Evolutionary conservation across 1,284 basidiomycete species (phyloP).

Genomic region (Ustilago shanxiensis): DNA sequence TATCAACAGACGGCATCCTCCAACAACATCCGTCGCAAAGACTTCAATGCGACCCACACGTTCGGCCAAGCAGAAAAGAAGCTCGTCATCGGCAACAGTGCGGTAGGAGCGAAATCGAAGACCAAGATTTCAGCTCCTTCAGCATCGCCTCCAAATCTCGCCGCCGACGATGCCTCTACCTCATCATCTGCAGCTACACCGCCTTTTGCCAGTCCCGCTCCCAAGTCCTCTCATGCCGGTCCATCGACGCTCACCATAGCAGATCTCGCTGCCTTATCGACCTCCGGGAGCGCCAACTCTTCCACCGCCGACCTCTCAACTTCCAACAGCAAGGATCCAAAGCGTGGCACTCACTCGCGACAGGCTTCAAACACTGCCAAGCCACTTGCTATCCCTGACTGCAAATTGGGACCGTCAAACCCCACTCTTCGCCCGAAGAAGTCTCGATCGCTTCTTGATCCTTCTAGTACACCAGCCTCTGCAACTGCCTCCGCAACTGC

Average conservation of each 20-base stretch:
- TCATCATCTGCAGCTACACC: constrained; percentile 5
- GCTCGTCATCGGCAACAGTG: constrained; percentile 20
- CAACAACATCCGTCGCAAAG: constrained; percentile 14
- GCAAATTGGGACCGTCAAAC: constrained; percentile 32
- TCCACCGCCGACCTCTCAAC: constrained; percentile 25
- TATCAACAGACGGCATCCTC: constrained; percentile 10
- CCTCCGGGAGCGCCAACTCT: constrained; percentile 22
- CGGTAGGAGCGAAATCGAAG: constrained; percentile 6
- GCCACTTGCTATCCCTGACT: constrained; percentile 7
- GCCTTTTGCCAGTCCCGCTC: not conserved
- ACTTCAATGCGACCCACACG: constrained; percentile 36
- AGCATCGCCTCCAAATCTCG: constrained; percentile 11
- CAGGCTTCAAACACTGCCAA: constrained; percentile 15
- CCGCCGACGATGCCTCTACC: constrained; percentile 10
- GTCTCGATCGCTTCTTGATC: constrained; percentile 11
- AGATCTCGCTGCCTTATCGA: constrained; percentile 21
- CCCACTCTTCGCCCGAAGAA: constrained; percentile 21
- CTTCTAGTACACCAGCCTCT: constrained; percentile 17
- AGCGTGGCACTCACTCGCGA: constrained; percentile 9
- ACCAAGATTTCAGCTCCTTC: constrained; percentile 18
- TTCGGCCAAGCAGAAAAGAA: constrained; percentile 48
- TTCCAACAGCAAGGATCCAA: constrained; percentile 14
- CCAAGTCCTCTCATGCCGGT: constrained; percentile 2
- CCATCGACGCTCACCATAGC: constrained; percentile 23
- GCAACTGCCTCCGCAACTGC: constrained; percentile 22